phyloP scores from a whole-genome alignment of 306 rosid genomes.

The Trifolium subterraneum region DNA sequence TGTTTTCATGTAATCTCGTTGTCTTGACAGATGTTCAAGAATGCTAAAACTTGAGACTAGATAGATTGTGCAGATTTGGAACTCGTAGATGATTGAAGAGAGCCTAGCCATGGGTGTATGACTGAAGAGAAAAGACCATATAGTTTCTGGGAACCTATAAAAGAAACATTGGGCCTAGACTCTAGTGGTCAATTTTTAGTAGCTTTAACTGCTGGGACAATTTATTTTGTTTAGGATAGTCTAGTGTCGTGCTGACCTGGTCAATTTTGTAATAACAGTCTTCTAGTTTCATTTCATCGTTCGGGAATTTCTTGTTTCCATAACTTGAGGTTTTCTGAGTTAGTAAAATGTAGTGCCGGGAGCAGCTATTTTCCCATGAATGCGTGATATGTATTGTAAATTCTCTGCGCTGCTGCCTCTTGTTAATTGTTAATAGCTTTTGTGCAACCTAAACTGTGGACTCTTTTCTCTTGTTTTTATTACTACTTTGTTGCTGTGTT shows the following conservation, averaged over 20 bases:
- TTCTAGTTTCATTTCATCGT: conserved; percentile 49
- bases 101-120: neutral
- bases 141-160: conserved; percentile 46
- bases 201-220: conserved; percentile 52
- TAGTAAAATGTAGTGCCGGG: conserved; percentile 45
- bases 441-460: conserved; percentile 45
- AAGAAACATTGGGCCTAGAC: conserved; percentile 44
- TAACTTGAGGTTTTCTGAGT: conserved; percentile 44
- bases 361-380: conserved; percentile 49
- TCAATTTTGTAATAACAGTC: conserved; percentile 80
- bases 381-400: conserved; percentile 44
- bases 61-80: conserved; percentile 40
- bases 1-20: conserved; percentile 23
- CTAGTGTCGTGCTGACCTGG: conserved; percentile 50
- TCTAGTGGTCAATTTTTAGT: conserved; percentile 48
- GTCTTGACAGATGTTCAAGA: conserved; percentile 75
- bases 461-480: conserved; percentile 13
- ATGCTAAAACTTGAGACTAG: conserved; percentile 47
- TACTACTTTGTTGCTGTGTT: neutral
- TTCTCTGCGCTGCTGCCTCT: conserved; percentile 42
- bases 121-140: conserved; percentile 48
- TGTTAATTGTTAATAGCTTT: conserved; percentile 49
- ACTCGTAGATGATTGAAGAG: conserved; percentile 39
- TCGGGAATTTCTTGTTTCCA: conserved; percentile 46
- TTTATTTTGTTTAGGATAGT: conserved; percentile 56